These are phyloP conservation scores for Melanomma pulvis-pyrius DNA, from an alignment of 495 filamentous ascomycete species.

Conservation along the genomic window DNA sequence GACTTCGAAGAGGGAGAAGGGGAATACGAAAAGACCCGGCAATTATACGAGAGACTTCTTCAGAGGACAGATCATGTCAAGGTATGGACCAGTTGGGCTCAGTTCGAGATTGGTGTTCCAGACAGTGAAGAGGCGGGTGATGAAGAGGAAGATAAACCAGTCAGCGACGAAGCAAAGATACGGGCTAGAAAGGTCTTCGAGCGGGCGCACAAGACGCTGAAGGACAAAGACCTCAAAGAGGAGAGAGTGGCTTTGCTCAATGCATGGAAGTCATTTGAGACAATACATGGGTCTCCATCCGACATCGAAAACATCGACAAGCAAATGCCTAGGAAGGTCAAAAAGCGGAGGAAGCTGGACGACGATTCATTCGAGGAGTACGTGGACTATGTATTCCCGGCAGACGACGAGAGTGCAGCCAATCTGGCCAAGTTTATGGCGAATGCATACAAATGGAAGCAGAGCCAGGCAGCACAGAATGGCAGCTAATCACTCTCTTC, in stretches of 20 bases:
- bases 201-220: conserved; percentile 84
- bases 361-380: conserved; percentile 98
- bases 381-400: conserved; percentile 95
- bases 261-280: conserved; percentile 89
- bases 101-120: conserved; percentile 89
- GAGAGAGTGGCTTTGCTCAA: conserved; percentile 82
- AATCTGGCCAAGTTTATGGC: conserved; percentile 81
- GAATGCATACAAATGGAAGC: conserved; percentile 89
- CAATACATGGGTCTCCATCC: conserved; percentile 73
- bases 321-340: conserved; percentile 91
- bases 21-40: conserved; percentile 78
- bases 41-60: conserved; percentile 88
- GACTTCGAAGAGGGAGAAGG: conserved; percentile 95
- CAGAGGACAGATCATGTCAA: conserved; percentile 96
- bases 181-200: conserved; percentile 83
- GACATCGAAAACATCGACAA: conserved; percentile 84
- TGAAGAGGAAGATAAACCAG: conserved; percentile 62
- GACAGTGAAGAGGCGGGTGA: conserved; percentile 61
- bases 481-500: background rate
- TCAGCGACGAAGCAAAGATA: conserved; percentile 80
- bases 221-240: conserved; percentile 90
- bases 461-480: conserved; percentile 49
- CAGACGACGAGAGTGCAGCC: conserved; percentile 85
- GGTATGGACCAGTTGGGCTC: conserved; percentile 96
- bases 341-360: conserved; percentile 91